Conservation (phyloP, 2,329 filamentous ascomycete species). For the Fusarium lateritium region DNA sequence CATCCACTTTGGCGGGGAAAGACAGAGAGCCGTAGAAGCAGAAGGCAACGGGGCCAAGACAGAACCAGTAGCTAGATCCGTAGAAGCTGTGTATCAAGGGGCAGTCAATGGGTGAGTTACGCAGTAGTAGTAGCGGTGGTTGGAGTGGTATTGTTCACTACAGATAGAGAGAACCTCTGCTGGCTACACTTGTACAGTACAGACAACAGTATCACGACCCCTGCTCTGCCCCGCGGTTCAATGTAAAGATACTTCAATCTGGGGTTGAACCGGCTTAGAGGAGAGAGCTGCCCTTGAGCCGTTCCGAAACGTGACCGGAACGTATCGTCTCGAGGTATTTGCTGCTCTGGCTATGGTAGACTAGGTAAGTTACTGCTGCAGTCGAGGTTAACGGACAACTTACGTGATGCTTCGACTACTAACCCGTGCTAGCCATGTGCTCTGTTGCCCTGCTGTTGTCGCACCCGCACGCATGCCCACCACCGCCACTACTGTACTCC, state of each 20-base stretch:
- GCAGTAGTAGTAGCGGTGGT: background rate
- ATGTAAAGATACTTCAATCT: conserved; percentile 9
- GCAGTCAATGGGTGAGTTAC: background rate
- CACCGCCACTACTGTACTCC: conserved; percentile 38
- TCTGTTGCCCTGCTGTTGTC: background rate
- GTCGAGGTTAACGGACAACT: conserved; percentile 26
- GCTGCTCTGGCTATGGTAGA: background rate
- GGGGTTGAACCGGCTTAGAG: conserved; percentile 33
- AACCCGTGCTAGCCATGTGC: conserved; percentile 18
- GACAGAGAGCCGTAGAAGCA: conserved; percentile 36
- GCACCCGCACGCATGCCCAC: conserved; percentile 25
- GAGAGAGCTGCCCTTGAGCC: conserved; percentile 30
- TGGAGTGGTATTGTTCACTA: background rate
- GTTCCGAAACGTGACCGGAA: conserved; percentile 9
- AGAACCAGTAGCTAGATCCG: conserved; percentile 25
- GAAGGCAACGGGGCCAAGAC: conserved; percentile 31
- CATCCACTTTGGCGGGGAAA: conserved; percentile 43
- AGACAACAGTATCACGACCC: conserved; percentile 17
- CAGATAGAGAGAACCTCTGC: background rate
- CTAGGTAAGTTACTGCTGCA: conserved; percentile 1
- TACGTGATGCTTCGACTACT: conserved; percentile 43
- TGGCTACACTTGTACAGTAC: conserved; percentile 3
- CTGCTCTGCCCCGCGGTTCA: conserved; percentile 32
- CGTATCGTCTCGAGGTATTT: background rate
- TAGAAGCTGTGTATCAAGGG: conserved; percentile 12